Base-by-base conservation (phyloP, 2,329 filamentous ascomycete genomes). In the Exserohilum rostratum region DNA sequence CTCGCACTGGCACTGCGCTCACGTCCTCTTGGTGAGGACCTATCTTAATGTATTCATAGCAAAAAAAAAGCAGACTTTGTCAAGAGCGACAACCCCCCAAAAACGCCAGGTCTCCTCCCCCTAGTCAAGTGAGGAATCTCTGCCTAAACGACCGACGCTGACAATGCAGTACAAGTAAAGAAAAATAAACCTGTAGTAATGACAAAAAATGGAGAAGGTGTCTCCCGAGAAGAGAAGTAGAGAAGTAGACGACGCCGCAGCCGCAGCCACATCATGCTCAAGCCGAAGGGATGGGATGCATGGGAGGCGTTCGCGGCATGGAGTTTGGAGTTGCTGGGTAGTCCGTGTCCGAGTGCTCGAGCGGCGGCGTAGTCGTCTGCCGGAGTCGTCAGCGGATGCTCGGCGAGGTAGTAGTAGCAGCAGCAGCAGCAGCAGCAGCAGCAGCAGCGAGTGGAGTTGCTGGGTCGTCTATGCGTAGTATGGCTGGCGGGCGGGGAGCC, bases 251-350 rank as follows among this genome's bases (percentile, higher is more conserved):
- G 22, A 25, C 22, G 22, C 22, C 22, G 7, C n/a, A n/a, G n/a
- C n/a, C 52, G 30, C 40, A 37, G 40, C 55, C 22, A 33, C 37
- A 34, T 30, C 31, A 27, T 35, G 33, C 42, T 70, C 61, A 74
- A 58, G 68, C 58, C 17, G 58, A 42, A 46, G 64, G 62, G 42
- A 70, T 58, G 18, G 61, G 63, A 45, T 74, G 70, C 83, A 76
- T 64, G 57, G 82, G 82, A 38, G 88, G 88, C 39, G 88, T 90
- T 42, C 82, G 83, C 29, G 87, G 87, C 84, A 90, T 87, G n/a
- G 87, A 90, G 61, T 89, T 78, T 57, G 89, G 89, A 48, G 89
- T 91, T 38, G 84, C 84, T 33, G 88, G 88, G 76, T 74, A 78
- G 46, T 65, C 63, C 44, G 70, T 73, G 53, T 80, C 78, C 47